Evolutionary conservation across 345 rosid genomes (phyloP), one percentile per base, ranked within the genome.

Genomic region (Excoecaria cochinchinensis): DNA sequence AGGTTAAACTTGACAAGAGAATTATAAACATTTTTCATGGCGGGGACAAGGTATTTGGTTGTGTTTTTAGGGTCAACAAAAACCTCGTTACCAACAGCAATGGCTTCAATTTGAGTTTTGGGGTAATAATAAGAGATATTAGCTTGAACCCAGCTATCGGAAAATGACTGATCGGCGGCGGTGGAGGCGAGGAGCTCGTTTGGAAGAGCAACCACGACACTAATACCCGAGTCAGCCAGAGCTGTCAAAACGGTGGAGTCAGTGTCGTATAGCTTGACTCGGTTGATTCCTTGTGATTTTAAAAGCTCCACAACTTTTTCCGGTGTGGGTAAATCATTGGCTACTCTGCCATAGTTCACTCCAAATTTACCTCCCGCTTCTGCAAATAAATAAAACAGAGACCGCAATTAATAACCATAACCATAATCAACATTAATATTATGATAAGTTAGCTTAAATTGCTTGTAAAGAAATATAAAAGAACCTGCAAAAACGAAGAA

Each of bases 41-140:
- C 99, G 4, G 97, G 87, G 0, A 95, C 94, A 58, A 95, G 92
- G 74, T 38, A 88, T 50, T 48, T 17, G 13, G 93, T 92, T 6
- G 89, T 91, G 86, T 92, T 89, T 3, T 82, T 84, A 0, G 92
- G 90, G 74, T 89, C 98, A 57, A 80, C 98, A 70, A 95, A 93
- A 1, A 93, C 96, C 74, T 95, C 99, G 70, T 95, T 95, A 0
- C 99, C 99, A 0, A 95, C 91, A 1, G 97, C 94, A 65, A 95
- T 85, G 50, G 96, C 92, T 84, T 87, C 93, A 55, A 95, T 90
- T 46, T 81, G 56, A 8, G 80, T 77, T 8, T 56, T 14, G 0
- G 96, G 98, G 47, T 82, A 78, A 84, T 84, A 89, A 3, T 85
- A 81, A 25, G 84, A 73, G 31, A 95, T 79, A 81, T 86, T 93